Evolutionary conservation across 352 stramenopile genomes (phyloP), one percentile per base, ranked within the genome.

Genomic region (Pythium phragmiticola): DNA sequence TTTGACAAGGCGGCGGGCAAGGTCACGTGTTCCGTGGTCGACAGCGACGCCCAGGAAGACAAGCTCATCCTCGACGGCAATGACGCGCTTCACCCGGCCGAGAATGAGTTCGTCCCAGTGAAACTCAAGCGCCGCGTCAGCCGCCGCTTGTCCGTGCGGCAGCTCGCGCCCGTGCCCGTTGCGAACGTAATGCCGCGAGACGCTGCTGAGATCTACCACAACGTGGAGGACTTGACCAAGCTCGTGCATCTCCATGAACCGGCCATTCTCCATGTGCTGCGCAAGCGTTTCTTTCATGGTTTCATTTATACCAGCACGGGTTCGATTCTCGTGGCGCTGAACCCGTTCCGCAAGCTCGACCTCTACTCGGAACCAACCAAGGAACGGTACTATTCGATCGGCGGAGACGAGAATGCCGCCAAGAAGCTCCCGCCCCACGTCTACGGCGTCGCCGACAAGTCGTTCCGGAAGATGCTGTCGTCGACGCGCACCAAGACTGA

Each of bases 241-340:
- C 85, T 97, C 62, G 87, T 96, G 58, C 87, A 96, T 71, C 69
- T 97, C 42, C 85, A 97, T 60, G 89, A 97, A 59, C 80, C 90
- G 8, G 77, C 90, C n/a, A 97, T 97, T 72, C 72, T 97, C 11
- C 80, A 96, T 45, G 86, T 95, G 33, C 72, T 97, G 36, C 71
- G 70, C 16, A 75, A 78, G 55, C 83, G 90, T 7, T 97, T 96
- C 65, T 84, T 85, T 47, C 77, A 92, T 65, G 85, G 88, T 52
- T 70, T 84, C 37, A 93, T 97, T 58, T 97, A 97, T 74, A 97
- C 90, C 3, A 91, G 84, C 53, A 94, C 87, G 51, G 85, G 85
- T 34, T 89, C 87, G 48, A 93, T 96, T 53, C 66, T 95, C 11
- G 79, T 96, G 17, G 87, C 88, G 41, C 76, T 94, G 62, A 96